Evolutionary conservation across 805 yeast species (phyloP), one percentile per base, ranked within the genome.

Genomic region (Saturnispora kantuleensis): DNA sequence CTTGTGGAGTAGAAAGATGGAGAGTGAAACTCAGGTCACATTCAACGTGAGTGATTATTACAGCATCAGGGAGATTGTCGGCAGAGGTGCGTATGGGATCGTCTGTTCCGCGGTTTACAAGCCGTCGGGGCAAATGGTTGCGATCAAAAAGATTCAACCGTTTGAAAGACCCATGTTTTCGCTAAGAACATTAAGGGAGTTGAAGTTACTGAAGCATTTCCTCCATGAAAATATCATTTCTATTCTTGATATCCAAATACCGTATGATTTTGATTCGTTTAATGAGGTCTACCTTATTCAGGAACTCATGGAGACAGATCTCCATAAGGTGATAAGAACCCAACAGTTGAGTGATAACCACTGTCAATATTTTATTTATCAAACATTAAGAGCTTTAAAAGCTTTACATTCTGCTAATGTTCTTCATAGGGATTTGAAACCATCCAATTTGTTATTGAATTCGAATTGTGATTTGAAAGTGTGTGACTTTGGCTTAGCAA

Each of bases 51-150:
- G 89, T 28, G 84, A 83, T 49, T 88, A 85, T 57, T 90, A 89
- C 63, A 87, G 87, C 61, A 79, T 90, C 39, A 70, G 81, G 42
- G 87, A 85, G 52, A 76, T 90, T 12, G 80, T 90, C 2, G 97
- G 97, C 8, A 95, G 88, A 63, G 97, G 97, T 15, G 97, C 97
- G 0, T 90, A 90, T 59, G 97, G 97, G 5, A 79, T 89, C 10
- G 97, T 90, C 10, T 80, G 96, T 62, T 77, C 90, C 10, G 97
- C 97, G 0, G 65, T 80, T 10, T 96, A 90, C 63, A 76, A 77
- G 56, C 95, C 96, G 5, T 76, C 93, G 1, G 81, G 82, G 44
- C 89, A 83, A 53, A 78, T 78, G 51, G 97, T 90, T n/a, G 97
- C 97, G 35, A 88, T 90, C 57, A 90, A 90, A 64, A 90, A 89